These are phyloP conservation scores for Rhododendron ovatum DNA, from an alignment of 148 eudicot genomes.

Conservation along the genomic window DNA sequence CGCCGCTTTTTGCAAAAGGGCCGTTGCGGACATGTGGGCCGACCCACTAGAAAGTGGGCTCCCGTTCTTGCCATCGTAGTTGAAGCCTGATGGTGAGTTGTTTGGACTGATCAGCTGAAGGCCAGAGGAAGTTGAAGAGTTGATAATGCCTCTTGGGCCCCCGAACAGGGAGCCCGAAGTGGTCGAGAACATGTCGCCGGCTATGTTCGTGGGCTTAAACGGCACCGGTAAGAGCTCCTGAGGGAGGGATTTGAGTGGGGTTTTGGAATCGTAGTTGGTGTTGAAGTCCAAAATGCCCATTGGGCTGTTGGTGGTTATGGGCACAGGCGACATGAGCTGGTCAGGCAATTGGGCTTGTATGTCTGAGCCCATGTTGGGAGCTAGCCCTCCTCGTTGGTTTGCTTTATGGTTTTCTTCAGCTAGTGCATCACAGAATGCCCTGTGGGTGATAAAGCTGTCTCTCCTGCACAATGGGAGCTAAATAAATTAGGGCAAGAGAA, in stretches of 20 bases:
- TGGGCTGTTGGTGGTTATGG: constrained; percentile 21
- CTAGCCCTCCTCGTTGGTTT: constrained; percentile 26
- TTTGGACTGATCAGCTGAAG: constrained; percentile 39
- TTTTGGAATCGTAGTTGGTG: constrained; percentile 30
- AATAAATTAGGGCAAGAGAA: neutral
- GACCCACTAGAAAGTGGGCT: constrained; percentile 19
- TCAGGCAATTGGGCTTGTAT: constrained; percentile 29
- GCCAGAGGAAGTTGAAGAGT: constrained; percentile 28
- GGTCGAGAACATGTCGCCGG: constrained; percentile 36
- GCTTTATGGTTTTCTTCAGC: constrained; percentile 55
- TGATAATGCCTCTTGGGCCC: constrained; percentile 27
- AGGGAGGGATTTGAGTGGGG: constrained; percentile 32
- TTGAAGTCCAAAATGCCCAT: constrained; percentile 30
- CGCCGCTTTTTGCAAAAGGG: constrained; percentile 52
- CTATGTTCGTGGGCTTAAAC: constrained; percentile 43
- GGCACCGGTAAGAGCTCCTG: constrained; percentile 35
- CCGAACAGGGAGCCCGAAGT: constrained; percentile 30
- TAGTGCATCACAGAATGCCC: constrained; percentile 56
- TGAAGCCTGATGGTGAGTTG: constrained; percentile 15
- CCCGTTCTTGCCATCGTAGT: constrained; percentile 22
- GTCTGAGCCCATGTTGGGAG: constrained; percentile 26
- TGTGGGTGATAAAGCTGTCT: constrained; percentile 55
- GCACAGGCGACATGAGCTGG: constrained; percentile 16
- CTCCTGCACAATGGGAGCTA: constrained; percentile 28
- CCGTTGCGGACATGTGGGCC: constrained; percentile 48